Percentiles rank a stretch among this genome's conserved stretches.
Evolutionary conservation across 2,329 filamentous ascomycete species (phyloP).

Genomic region (Aspergillus bombycis): DNA sequence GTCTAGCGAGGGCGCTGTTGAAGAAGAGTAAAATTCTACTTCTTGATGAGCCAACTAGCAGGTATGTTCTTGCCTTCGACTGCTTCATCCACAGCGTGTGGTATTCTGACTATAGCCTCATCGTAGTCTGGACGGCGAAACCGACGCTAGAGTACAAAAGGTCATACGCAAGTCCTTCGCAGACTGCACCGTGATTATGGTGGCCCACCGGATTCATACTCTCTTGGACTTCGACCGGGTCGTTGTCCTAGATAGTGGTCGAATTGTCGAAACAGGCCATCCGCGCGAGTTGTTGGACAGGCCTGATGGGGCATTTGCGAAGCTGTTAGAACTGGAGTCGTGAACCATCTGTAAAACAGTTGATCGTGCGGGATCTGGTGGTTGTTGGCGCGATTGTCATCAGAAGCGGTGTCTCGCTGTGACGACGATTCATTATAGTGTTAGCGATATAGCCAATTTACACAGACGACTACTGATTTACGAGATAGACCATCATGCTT

Average conservation of each 20-base stretch:
- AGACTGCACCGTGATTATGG: slow-evolving; percentile 21
- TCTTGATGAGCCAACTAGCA: slow-evolving; percentile 30
- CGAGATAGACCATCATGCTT: too few species aligned
- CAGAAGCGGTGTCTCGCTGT: too few species aligned
- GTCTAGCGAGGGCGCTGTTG: slow-evolving; percentile 68
- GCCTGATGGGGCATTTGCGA: slow-evolving; percentile 10
- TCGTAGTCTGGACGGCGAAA: slow-evolving; percentile 13
- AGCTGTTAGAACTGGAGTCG: slow-evolving; percentile 7
- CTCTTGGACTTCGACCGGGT: slow-evolving; percentile 24
- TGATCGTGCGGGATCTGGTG: background rate
- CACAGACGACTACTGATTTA: too few species aligned
- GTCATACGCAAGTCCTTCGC: slow-evolving; percentile 18
- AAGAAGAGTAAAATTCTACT: slow-evolving; percentile 22
- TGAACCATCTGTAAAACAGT: background rate
- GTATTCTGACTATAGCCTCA: slow-evolving; percentile 9
- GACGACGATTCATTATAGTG: too few species aligned
- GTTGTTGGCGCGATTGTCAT: too few species aligned
- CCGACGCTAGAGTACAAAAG: slow-evolving; percentile 19
- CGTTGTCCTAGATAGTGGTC: slow-evolving; percentile 18
- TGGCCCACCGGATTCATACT: slow-evolving; percentile 22
- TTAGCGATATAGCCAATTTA: too few species aligned
- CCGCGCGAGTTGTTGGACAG: slow-evolving; percentile 13
- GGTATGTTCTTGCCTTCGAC: slow-evolving; percentile 12
- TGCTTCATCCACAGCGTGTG: background rate
- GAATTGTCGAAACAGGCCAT: slow-evolving; percentile 18